These are phyloP conservation scores for Fagus sylvatica DNA, from an alignment of 306 rosid species.

Conservation along the genomic window DNA sequence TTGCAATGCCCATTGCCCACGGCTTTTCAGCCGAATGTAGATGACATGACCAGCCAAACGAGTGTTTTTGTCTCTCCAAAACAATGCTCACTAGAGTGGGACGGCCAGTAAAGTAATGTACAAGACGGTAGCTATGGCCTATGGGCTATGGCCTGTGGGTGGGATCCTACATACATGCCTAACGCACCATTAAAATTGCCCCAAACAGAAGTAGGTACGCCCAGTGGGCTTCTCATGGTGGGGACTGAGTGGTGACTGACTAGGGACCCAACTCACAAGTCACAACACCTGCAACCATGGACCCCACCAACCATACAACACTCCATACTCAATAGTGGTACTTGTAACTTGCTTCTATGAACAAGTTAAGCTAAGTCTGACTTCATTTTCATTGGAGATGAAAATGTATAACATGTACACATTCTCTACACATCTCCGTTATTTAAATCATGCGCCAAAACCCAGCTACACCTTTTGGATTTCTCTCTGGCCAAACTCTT, in stretches of 20 bases:
- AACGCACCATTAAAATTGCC: too few relatives aligned
- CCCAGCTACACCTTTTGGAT: constrained; percentile 14
- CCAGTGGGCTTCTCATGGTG: too few relatives aligned
- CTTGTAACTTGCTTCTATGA: too few relatives aligned
- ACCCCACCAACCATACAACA: not conserved
- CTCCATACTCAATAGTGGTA: not conserved
- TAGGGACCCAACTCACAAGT: not conserved
- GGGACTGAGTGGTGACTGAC: too few relatives aligned
- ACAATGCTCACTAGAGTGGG: not conserved
- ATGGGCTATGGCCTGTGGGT: not conserved
- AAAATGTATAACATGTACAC: not conserved
- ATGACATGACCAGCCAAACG: not conserved
- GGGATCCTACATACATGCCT: not conserved
- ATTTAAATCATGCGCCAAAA: not conserved
- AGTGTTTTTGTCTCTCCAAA: not conserved
- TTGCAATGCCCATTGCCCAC: too few relatives aligned
- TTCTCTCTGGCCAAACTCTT: constrained; percentile 41
- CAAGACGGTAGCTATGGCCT: not conserved
- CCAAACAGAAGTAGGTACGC: too few relatives aligned
- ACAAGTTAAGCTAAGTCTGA: too few relatives aligned
- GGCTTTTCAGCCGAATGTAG: too few relatives aligned
- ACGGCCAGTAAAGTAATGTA: not conserved
- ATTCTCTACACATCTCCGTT: not conserved
- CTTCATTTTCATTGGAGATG: not conserved
- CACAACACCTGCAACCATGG: not conserved